phyloP scores from a whole-genome alignment of 116 monocot species.

The Trichopus zeylanicus region DNA sequence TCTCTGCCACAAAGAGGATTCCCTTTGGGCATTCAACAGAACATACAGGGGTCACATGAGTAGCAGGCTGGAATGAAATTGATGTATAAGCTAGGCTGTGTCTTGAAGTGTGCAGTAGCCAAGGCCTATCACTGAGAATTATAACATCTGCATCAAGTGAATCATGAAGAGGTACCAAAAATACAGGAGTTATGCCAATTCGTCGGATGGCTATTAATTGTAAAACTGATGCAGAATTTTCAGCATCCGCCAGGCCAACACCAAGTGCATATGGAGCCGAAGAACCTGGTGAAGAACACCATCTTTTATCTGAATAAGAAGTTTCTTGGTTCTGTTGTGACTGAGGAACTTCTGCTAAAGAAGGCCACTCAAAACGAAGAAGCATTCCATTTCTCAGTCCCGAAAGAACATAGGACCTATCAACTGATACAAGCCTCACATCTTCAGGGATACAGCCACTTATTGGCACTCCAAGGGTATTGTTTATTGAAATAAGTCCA shows the following conservation, averaged over 20 bases:
- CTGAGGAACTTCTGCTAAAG: slow-evolving; percentile 6
- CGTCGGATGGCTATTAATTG: slow-evolving; percentile 79
- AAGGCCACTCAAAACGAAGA: slow-evolving; percentile 90
- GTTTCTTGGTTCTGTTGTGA: not conserved
- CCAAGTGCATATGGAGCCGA: slow-evolving; percentile 6
- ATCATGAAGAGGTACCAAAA: slow-evolving; percentile 69
- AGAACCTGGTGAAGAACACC: slow-evolving; percentile 6
- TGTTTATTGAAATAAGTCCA: slow-evolving; percentile 67
- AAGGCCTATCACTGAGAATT: slow-evolving; percentile 84
- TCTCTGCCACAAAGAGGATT: slow-evolving; percentile 85
- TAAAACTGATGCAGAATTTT: slow-evolving; percentile 16
- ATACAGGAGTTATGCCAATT: slow-evolving; percentile 79
- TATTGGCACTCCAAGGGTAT: slow-evolving; percentile 55
- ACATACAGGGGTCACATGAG: slow-evolving; percentile 77
- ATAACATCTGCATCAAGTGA: slow-evolving; percentile 77
- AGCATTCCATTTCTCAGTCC: slow-evolving; percentile 98
- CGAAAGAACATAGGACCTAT: slow-evolving; percentile 63
- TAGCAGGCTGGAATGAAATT: slow-evolving; percentile 80
- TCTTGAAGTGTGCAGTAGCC: slow-evolving; percentile 76
- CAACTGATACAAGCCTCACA: slow-evolving; percentile 74
- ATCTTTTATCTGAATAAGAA: slow-evolving; percentile 6
- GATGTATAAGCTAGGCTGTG: slow-evolving; percentile 85
- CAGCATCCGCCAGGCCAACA: slow-evolving; percentile 8
- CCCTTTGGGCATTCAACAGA: slow-evolving; percentile 69
- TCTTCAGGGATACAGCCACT: slow-evolving; percentile 84